A percentile compares a stretch with the other conserved stretches of the same genome.
Conservation (phyloP, 495 filamentous ascomycete species). For the Sabuloglossum arenarium region DNA sequence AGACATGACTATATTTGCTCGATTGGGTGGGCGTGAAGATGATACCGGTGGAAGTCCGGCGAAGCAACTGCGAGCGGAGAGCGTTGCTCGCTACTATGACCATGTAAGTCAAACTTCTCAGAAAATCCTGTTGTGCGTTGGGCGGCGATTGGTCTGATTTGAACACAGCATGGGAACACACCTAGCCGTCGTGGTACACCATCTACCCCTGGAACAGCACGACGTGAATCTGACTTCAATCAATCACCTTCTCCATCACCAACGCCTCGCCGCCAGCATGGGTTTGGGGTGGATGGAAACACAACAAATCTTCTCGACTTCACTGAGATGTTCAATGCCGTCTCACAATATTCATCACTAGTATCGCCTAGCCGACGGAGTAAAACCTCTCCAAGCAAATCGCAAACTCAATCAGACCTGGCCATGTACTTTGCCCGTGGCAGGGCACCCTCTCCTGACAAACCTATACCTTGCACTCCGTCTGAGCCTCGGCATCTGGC, state of each 20-base stretch:
- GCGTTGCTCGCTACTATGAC: background rate
- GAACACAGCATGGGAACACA: conserved; percentile 6
- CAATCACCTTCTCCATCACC: conserved; percentile 25
- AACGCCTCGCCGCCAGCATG: conserved; percentile 31
- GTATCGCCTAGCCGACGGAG: conserved; percentile 18
- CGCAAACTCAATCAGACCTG: conserved; percentile 21
- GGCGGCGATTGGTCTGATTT: background rate
- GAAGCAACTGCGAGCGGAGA: conserved; percentile 10
- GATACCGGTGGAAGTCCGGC: conserved; percentile 17
- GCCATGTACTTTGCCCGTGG: conserved; percentile 22
- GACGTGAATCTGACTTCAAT: conserved; percentile 12
- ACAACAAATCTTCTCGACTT: conserved; percentile 71
- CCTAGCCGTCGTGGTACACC: conserved; percentile 11
- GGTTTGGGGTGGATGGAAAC: conserved; percentile 21
- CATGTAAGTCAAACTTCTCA: background rate
- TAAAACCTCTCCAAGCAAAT: conserved; percentile 25
- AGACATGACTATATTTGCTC: conserved; percentile 71
- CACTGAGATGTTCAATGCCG: conserved; percentile 50
- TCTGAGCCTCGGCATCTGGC: conserved; percentile 23
- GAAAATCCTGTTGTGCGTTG: background rate
- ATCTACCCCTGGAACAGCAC: conserved; percentile 14
- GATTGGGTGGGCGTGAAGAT: conserved; percentile 34
- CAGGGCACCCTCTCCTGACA: conserved; percentile 23
- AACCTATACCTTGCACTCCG: conserved; percentile 23
- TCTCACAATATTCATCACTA: conserved; percentile 11